Conservation (phyloP, 352 stramenopile species). For the Salisapilia sapeloensis region DNA sequence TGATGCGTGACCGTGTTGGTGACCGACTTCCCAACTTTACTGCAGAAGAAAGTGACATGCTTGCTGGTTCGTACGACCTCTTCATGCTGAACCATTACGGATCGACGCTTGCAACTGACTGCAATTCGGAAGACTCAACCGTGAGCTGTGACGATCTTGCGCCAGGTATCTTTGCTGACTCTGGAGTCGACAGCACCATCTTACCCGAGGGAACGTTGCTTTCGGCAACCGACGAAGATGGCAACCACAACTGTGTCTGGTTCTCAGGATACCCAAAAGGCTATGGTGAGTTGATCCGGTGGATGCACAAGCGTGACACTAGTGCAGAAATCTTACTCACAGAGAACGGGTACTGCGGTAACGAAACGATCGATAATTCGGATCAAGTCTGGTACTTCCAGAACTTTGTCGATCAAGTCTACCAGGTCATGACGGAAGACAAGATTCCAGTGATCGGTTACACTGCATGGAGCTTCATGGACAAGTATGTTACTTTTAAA, state of each 20-base stretch:
- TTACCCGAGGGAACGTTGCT: constrained; percentile 35
- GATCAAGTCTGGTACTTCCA: constrained; percentile 9
- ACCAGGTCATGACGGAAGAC: constrained; percentile 1
- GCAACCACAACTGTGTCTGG: constrained; percentile 11
- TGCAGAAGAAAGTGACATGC: constrained; percentile 17
- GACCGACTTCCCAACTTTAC: constrained; percentile 65
- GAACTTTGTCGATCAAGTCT: constrained; percentile 7
- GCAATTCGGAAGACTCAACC: constrained; percentile 9
- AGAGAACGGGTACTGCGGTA: constrained; percentile 8
- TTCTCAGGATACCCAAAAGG: constrained; percentile 11
- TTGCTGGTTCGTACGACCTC: constrained; percentile 59
- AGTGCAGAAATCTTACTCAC: constrained; percentile 4
- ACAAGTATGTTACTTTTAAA: constrained; percentile 82
- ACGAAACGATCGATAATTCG: constrained; percentile 4
- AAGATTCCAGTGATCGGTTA: constrained; percentile 30
- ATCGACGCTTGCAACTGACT: constrained; percentile 12
- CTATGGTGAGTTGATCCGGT: constrained; percentile 19
- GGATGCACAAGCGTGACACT: constrained; percentile 13
- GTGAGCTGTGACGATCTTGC: constrained; percentile 15
- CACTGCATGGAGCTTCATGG: constrained; percentile 76
- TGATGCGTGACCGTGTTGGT: constrained; percentile 53
- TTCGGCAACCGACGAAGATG: constrained; percentile 15
- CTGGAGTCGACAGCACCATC: constrained; percentile 30
- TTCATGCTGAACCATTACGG: constrained; percentile 85
- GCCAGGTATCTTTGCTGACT: constrained; percentile 21